phyloP scores from a whole-genome alignment of 208 protist genomes.

The Leishmania amazonensis region DNA sequence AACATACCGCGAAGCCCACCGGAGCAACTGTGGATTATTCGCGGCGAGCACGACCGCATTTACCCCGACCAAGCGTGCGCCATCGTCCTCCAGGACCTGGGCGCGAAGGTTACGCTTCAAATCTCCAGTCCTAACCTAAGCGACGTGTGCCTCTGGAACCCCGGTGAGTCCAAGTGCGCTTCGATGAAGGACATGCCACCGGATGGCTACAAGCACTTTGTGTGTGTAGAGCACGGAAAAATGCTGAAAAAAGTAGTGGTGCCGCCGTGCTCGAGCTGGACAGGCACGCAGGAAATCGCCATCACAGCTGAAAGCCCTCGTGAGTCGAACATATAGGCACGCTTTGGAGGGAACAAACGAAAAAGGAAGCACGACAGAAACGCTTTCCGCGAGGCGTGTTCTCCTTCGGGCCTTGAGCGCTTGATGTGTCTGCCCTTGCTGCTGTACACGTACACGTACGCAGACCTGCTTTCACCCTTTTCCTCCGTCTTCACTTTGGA shows the following conservation, averaged over 20 bases:
- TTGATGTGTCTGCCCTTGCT: neutral
- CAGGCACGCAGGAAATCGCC: constrained; percentile 51
- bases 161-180: constrained; percentile 72
- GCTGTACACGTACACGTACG: neutral
- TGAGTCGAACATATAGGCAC: constrained; percentile 45
- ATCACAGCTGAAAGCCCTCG: constrained; percentile 38
- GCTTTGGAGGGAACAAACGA: neutral
- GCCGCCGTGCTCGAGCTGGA: constrained; percentile 66
- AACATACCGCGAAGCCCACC: constrained; percentile 39
- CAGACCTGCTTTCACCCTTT: neutral
- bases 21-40: constrained; percentile 38
- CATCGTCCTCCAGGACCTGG: constrained; percentile 49
- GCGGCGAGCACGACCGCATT: constrained; percentile 79
- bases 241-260: constrained; percentile 67
- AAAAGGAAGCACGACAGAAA: neutral
- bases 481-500: neutral
- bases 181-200: constrained; percentile 72
- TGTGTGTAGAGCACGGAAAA: constrained; percentile 86
- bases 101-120: constrained; percentile 31
- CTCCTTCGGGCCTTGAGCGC: neutral
- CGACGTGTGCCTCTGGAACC: constrained; percentile 91
- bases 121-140: constrained; percentile 57
- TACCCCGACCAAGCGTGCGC: constrained; percentile 60
- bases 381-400: neutral
- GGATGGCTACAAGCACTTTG: constrained; percentile 82